These are phyloP conservation scores for Chytriomyces hyalinus DNA, from an alignment of 192 early-diverging fungal genomes.

Conservation along the genomic window DNA sequence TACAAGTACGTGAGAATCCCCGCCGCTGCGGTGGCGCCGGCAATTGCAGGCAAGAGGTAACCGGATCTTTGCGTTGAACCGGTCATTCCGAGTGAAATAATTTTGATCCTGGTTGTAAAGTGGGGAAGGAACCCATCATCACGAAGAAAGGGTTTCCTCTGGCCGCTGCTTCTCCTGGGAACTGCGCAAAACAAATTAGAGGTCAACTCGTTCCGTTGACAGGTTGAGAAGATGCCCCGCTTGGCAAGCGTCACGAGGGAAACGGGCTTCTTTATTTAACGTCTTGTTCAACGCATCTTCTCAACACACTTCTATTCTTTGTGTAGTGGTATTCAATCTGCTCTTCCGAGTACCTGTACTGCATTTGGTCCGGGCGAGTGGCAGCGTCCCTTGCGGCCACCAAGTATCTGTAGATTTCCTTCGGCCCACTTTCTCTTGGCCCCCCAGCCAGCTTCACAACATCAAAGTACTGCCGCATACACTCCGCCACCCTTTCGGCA, in stretches of 20 bases:
- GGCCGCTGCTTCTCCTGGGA: too few species aligned
- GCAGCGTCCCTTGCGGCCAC: constrained; percentile 15
- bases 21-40: not conserved
- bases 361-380: not conserved
- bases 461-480: constrained; percentile 1
- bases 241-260: too few species aligned
- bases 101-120: too few species aligned
- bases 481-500: not conserved
- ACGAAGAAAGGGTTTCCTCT: too few species aligned
- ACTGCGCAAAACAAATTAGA: too few species aligned
- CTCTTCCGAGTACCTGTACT: constrained; percentile 8
- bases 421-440: constrained; percentile 8
- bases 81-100: too few species aligned
- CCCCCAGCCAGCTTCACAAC: not conserved
- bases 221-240: too few species aligned
- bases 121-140: too few species aligned
- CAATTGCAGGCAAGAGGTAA: not conserved
- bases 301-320: not conserved
- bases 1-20: not conserved
- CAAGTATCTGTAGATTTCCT: not conserved
- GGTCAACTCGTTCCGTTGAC: too few species aligned
- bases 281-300: not conserved
- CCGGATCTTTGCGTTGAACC: too few species aligned
- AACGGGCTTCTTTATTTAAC: too few species aligned
- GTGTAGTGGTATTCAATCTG: constrained; percentile 17